phyloP scores from a whole-genome alignment of 2,329 filamentous ascomycete genomes.

The Colletotrichum australisinense region DNA sequence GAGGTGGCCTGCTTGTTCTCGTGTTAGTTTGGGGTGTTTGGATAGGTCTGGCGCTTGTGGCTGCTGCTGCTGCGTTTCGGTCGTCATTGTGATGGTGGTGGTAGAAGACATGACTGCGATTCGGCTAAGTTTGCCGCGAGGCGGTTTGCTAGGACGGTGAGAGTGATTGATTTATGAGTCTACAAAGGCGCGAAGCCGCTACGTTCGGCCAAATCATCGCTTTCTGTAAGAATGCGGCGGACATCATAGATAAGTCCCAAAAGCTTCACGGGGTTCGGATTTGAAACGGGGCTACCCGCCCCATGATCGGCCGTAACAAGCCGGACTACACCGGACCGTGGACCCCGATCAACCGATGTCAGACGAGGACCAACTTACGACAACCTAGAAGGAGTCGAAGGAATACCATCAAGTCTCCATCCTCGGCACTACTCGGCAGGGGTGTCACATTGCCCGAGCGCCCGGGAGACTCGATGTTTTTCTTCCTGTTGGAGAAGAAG shows the following conservation, averaged over 20 bases:
- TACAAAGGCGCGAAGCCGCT: constrained; percentile 35
- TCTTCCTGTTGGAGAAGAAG: not conserved
- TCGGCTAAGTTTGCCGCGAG: not conserved
- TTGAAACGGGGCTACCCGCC: not conserved
- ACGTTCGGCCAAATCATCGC: not conserved
- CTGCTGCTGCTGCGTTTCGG: not conserved
- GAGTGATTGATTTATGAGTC: not conserved
- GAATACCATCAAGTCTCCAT: not conserved
- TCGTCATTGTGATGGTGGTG: not conserved
- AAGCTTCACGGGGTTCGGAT: not conserved
- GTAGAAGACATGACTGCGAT: not conserved
- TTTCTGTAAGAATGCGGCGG: not conserved
- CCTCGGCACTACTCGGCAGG: not conserved
- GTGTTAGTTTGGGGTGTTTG: constrained; percentile 34
- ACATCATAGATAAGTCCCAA: not conserved
- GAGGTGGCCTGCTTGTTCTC: constrained; percentile 47
- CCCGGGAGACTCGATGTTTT: not conserved
- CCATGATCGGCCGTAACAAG: not conserved
- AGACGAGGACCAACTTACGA: not conserved
- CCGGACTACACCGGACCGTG: not conserved
- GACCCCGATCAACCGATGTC: not conserved
- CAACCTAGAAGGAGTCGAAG: not conserved
- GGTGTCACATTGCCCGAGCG: not conserved
- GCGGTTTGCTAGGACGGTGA: not conserved
- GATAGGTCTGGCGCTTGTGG: constrained; percentile 12